These are phyloP conservation scores for Purpureocillium takamizusanense DNA, from an alignment of 2,329 filamentous ascomycete genomes.

Conservation along the genomic window DNA sequence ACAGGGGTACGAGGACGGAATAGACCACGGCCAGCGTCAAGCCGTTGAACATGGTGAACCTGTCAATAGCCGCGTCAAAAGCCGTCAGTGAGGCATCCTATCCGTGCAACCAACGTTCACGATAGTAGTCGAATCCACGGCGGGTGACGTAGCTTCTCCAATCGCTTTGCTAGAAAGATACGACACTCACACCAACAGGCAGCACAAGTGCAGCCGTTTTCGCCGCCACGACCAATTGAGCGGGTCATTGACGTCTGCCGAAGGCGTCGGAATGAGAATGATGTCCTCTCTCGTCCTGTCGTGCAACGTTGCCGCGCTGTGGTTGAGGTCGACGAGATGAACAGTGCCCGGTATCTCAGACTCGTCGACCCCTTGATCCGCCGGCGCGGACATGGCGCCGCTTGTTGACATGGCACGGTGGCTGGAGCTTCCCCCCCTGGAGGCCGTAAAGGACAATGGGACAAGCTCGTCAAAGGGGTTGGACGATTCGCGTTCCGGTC, in stretches of 20 bases:
- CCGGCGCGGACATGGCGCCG: too few relatives aligned
- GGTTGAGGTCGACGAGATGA: conserved; percentile 28
- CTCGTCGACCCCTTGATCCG: conserved; percentile 3
- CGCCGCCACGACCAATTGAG: conserved; percentile 34
- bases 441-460: too few relatives aligned
- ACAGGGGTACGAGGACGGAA: conserved; percentile 26
- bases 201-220: conserved; percentile 16
- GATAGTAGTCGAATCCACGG: too few relatives aligned
- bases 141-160: too few relatives aligned
- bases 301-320: conserved; percentile 21
- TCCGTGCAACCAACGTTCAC: too few relatives aligned
- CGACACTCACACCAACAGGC: conserved; percentile 17
- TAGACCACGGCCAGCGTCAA: conserved; percentile 30
- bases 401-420: too few relatives aligned
- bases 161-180: too few relatives aligned
- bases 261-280: conserved; percentile 41
- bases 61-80: conserved; percentile 4
- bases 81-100: background rate
- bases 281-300: conserved; percentile 26
- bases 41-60: conserved; percentile 28
- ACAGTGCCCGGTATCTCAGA: conserved; percentile 27
- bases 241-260: conserved; percentile 41
- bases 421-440: too few relatives aligned
- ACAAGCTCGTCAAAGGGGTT: too few relatives aligned
- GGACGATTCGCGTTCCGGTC: too few relatives aligned